These are phyloP conservation scores for Colletotrichum chrysophilum DNA, from an alignment of 2,329 filamentous ascomycete genomes.

Conservation along the genomic window DNA sequence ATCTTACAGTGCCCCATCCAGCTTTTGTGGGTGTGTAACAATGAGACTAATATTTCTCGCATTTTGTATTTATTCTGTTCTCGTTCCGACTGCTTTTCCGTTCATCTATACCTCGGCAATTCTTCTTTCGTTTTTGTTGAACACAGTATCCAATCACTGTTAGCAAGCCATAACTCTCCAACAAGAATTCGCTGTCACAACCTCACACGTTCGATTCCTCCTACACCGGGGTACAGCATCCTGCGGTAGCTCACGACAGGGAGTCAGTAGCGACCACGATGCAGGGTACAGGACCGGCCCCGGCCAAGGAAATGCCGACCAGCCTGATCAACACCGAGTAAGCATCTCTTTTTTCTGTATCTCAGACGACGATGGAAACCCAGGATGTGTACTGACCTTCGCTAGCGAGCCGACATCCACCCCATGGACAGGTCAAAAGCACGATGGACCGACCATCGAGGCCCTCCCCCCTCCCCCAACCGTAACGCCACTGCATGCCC, in stretches of 20 bases:
- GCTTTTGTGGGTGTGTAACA: background rate
- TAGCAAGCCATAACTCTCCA: background rate
- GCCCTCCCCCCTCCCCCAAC: background rate
- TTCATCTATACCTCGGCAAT: background rate
- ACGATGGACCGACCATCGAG: background rate
- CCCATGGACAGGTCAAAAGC: background rate
- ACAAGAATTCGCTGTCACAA: background rate
- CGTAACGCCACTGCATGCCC: constrained; percentile 26
- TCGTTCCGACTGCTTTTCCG: background rate
- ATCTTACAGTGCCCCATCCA: background rate
- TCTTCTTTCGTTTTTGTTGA: background rate
- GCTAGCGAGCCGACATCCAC: background rate
- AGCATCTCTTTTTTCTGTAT: background rate
- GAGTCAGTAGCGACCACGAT: background rate
- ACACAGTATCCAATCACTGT: background rate
- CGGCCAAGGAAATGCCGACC: background rate
- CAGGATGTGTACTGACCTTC: background rate
- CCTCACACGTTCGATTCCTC: background rate
- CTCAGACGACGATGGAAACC: background rate
- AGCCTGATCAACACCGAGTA: background rate
- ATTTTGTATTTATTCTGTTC: background rate
- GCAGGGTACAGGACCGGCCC: background rate
- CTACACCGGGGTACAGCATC: background rate
- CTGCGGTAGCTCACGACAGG: background rate
- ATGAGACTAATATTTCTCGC: background rate